Evolutionary conservation across 495 filamentous ascomycete species (phyloP).

Genomic region (Aspergillus conjunctus): DNA sequence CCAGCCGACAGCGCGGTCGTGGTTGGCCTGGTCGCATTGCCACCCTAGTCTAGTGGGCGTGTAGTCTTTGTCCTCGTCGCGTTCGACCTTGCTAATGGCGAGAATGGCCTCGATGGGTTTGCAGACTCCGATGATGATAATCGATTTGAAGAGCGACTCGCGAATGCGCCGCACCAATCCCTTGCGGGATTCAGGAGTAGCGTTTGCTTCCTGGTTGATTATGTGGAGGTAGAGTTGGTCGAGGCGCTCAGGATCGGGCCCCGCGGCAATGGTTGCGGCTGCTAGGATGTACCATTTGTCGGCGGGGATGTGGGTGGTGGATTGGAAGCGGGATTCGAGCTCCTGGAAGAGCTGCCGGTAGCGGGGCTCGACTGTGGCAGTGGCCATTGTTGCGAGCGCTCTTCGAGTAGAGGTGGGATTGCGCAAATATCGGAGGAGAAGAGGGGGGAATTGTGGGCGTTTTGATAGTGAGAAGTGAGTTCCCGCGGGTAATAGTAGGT

Average conservation of each 20-base stretch:
- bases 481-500: too few species aligned
- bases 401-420: constrained; percentile 9
- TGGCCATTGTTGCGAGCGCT: constrained; percentile 20
- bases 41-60: constrained; percentile 46
- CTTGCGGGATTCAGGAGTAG: constrained; percentile 41
- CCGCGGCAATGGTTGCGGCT: constrained; percentile 45
- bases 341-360: constrained; percentile 49
- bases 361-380: constrained; percentile 33
- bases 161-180: constrained; percentile 52
- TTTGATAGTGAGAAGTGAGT: background rate
- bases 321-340: constrained; percentile 54
- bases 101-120: constrained; percentile 55
- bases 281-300: constrained; percentile 63
- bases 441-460: background rate
- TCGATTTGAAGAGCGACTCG: constrained; percentile 53
- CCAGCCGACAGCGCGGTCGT: constrained; percentile 47
- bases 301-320: constrained; percentile 45
- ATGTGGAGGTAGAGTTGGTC: constrained; percentile 55
- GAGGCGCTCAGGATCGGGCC: constrained; percentile 48
- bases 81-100: constrained; percentile 49
- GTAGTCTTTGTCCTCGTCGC: constrained; percentile 54
- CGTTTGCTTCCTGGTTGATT: constrained; percentile 41
- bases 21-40: constrained; percentile 50
- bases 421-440: background rate
- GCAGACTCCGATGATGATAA: constrained; percentile 55